Percentiles rank a stretch among this genome's conserved stretches.
Evolutionary conservation across 73 alveolate genomes (phyloP).

Genomic region (Paramecium biaurelia): DNA sequence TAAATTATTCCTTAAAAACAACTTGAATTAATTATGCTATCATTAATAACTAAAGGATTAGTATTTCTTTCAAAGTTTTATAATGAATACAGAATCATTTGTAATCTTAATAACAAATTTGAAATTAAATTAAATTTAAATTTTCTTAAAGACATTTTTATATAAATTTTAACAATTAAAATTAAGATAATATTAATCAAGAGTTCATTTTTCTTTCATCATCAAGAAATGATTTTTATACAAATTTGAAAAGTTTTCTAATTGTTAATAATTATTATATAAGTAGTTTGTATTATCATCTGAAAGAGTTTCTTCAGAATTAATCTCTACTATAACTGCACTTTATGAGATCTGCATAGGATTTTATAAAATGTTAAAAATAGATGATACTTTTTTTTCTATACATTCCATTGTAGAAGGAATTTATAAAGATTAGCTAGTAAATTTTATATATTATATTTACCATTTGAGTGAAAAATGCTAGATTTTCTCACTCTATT

Average conservation of each 20-base stretch:
- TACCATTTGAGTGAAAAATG: slow-evolving; percentile 7
- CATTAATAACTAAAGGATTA: no score
- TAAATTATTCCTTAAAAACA: background rate
- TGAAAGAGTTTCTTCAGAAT: background rate
- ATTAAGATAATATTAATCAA: background rate
- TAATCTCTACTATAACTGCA: background rate
- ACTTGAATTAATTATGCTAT: no score
- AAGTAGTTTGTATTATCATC: background rate
- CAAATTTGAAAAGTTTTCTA: background rate
- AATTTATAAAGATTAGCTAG: background rate
- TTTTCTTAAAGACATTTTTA: background rate
- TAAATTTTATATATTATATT: background rate
- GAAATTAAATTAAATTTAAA: no score
- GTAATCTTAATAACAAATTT: no score
- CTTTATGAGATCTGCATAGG: background rate
- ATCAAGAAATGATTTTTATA: background rate
- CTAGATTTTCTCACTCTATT: background rate
- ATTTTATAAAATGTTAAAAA: background rate
- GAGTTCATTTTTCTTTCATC: background rate
- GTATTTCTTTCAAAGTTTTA: no score
- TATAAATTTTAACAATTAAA: background rate
- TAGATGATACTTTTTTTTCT: background rate
- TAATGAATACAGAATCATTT: no score
- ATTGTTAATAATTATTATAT: background rate
- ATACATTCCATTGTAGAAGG: background rate